Evolutionary conservation across 2,329 filamentous ascomycete genomes (phyloP).

Genomic region (Ilyonectria destructans): DNA sequence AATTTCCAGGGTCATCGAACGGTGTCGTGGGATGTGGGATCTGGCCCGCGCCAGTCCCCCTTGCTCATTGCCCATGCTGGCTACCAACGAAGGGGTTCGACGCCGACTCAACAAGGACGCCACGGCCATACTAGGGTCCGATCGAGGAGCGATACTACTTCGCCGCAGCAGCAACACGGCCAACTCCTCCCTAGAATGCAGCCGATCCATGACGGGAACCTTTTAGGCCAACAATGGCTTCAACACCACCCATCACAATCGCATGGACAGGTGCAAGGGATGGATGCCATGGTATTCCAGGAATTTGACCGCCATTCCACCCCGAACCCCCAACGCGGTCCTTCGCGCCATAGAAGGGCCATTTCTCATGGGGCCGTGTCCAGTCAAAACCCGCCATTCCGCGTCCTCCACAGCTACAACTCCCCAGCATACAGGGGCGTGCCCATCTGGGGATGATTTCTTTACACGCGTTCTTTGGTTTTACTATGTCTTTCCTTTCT

Average conservation of each 20-base stretch:
- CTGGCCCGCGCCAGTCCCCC: slow-evolving; percentile 32
- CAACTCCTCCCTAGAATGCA: slow-evolving; percentile 9
- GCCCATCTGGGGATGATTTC: slow-evolving; percentile 69
- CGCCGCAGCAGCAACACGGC: slow-evolving; percentile 39
- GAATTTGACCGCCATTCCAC: slow-evolving; percentile 40
- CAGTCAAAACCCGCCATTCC: slow-evolving; percentile 59
- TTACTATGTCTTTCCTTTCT: slow-evolving; percentile 4
- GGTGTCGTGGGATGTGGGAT: slow-evolving; percentile 8
- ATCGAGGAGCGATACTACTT: slow-evolving; percentile 35
- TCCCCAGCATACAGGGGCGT: slow-evolving; percentile 70
- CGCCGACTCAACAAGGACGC: slow-evolving; percentile 33
- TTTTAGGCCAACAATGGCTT: slow-evolving; percentile 10
- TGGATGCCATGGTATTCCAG: slow-evolving; percentile 41
- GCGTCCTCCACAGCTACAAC: slow-evolving; percentile 73
- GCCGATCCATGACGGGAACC: background rate
- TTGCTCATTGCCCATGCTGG: slow-evolving; percentile 29
- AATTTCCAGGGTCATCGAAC: slow-evolving; percentile 9
- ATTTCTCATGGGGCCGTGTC: slow-evolving; percentile 38
- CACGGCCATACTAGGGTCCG: slow-evolving; percentile 27
- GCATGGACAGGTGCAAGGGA: slow-evolving; percentile 25
- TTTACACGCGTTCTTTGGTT: slow-evolving; percentile 10
- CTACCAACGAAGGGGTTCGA: slow-evolving; percentile 41
- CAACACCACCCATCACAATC: slow-evolving; percentile 12
- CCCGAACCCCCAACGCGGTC: slow-evolving; percentile 25
- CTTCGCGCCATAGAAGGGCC: slow-evolving; percentile 33